Base-by-base conservation (phyloP, 805 yeast genomes). In the Blastobotrys muscicola region DNA sequence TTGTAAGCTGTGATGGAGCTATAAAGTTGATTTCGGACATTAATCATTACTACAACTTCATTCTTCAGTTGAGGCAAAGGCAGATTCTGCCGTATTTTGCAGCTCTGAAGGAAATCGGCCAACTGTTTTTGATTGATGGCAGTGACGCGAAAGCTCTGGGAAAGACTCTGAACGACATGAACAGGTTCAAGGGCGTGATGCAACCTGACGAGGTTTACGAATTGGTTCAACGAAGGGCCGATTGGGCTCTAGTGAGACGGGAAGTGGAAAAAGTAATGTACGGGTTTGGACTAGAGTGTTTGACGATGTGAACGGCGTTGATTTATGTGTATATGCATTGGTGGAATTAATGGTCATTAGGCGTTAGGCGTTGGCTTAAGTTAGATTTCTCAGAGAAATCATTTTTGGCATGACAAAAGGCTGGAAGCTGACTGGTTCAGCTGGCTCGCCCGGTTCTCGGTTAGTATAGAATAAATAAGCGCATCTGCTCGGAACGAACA, bases 241-340 rank as follows among this genome's bases (percentile, higher is more conserved):
- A 90, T 60, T 90, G 98, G 98, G 64, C 74, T 0, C 56, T 66
- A 32, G 82, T 90, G 23, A 81, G 78, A 51, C 69, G 72, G 48
- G 83, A 82, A 46, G 97, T 90, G 8, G 97, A 90, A 61, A 85
- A 82, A 59, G 89, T 85, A n/a, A 84, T 92, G 80, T 92, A 87
- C 57, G 97, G 98, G 0, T 70, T 90, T 43, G 87, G 67, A 5
- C 82, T 78, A 23, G 96, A 87, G 55, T 89, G 96, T 66, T 51
- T 60, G 0, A 66, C 85, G 35, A 65, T 72, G 65, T 80, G 59
- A 62, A 20, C 20, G 16, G 30, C 6, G 37, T 13, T 13, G 13
- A 16, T 11, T 15, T 15, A 33, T 6, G 31, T 34, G 12, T 3
- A n/a, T 33, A 14, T 33, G 13, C 36, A n/a, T n/a, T 33, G 26